Conservation (phyloP, 1,139 yeast genomes). For the Yamadazyma pseudoaaseri region DNA sequence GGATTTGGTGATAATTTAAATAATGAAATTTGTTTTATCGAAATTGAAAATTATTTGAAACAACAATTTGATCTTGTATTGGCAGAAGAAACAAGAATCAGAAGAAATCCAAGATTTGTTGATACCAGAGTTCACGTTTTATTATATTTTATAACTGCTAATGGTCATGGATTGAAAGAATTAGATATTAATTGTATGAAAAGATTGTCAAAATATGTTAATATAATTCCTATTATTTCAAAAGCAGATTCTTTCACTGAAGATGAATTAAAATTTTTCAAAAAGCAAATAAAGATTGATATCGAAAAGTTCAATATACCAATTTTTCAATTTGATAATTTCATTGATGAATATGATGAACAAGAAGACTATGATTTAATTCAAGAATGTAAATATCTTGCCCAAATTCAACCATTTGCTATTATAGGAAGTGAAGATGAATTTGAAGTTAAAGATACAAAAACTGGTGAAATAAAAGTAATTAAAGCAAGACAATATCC, state of each 20-base stretch:
- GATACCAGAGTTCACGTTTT: constrained; percentile 77
- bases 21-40: constrained; percentile 62
- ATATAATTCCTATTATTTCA: constrained; percentile 83
- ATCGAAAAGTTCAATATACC: constrained; percentile 78
- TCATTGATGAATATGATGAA: constrained; percentile 46
- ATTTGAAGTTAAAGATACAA: constrained; percentile 49
- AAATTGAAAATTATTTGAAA: constrained; percentile 73
- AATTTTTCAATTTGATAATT: constrained; percentile 68
- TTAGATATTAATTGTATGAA: constrained; percentile 76
- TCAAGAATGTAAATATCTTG: constrained; percentile 76
- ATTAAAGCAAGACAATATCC: constrained; percentile 87
- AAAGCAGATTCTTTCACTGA: constrained; percentile 86
- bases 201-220: constrained; percentile 74
- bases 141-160: constrained; percentile 68
- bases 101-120: constrained; percentile 79
- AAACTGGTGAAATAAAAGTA: constrained; percentile 50
- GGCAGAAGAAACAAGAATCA: constrained; percentile 86
- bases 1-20: constrained; percentile 75
- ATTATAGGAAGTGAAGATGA: constrained; percentile 70
- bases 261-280: constrained; percentile 62
- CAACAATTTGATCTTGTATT: constrained; percentile 91
- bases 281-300: constrained; percentile 61
- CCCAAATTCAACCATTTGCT: constrained; percentile 83
- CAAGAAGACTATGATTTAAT: constrained; percentile 71
- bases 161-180: constrained; percentile 78